These are phyloP conservation scores for Pelagophyceae sp. DNA, from an alignment of 352 stramenopile genomes.

Conservation along the genomic window DNA sequence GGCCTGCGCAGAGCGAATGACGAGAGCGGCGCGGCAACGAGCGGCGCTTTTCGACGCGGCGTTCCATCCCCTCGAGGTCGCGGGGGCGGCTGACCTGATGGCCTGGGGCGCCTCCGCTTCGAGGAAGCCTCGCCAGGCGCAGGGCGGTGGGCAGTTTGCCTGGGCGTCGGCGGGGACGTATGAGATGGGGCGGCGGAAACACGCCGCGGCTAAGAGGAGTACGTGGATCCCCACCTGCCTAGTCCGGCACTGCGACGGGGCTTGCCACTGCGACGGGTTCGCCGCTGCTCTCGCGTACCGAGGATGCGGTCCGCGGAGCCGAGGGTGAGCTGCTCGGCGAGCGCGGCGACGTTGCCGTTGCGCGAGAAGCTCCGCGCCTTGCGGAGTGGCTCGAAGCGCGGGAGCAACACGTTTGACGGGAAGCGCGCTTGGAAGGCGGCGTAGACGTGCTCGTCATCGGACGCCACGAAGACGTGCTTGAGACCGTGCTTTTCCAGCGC, in stretches of 20 bases:
- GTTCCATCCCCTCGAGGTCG: too few relatives aligned
- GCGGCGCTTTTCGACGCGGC: too few relatives aligned
- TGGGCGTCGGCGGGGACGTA: neutral
- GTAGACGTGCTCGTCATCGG: neutral
- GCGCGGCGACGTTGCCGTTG: neutral
- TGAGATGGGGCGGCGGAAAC: neutral
- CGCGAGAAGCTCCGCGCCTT: neutral
- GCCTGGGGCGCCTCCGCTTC: too few relatives aligned
- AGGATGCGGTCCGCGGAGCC: neutral
- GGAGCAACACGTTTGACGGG: neutral
- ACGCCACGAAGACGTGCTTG: neutral
- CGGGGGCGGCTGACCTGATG: too few relatives aligned
- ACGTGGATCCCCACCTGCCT: neutral
- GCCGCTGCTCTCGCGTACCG: too few relatives aligned
- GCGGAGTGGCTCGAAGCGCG: neutral
- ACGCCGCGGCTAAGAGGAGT: slow-evolving; percentile 3
- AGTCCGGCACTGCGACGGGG: too few relatives aligned
- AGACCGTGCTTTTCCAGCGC: neutral
- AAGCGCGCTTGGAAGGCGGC: neutral
- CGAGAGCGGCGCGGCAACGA: too few relatives aligned
- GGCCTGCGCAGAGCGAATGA: too few relatives aligned
- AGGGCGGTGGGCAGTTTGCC: neutral
- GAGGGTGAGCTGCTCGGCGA: slow-evolving; percentile 9
- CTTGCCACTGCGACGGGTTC: too few relatives aligned
- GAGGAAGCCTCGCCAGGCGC: neutral